phyloP scores from a whole-genome alignment of 352 stramenopile genomes.

The Globisporangium carolinianum region DNA sequence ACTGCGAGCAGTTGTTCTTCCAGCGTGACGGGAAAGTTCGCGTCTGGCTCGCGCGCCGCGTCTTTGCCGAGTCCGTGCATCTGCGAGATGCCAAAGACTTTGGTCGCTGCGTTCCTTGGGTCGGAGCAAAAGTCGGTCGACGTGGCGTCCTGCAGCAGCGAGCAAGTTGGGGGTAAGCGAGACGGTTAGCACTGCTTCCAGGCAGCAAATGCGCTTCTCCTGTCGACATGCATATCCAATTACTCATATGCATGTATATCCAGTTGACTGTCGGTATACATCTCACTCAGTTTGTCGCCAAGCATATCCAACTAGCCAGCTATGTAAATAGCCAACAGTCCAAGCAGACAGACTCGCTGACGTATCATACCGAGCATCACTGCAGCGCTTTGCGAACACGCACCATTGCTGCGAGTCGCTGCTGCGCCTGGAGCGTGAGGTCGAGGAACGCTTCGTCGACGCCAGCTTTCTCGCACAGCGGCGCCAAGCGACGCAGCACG shows the following conservation, averaged over 20 bases:
- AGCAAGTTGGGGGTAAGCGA: neutral
- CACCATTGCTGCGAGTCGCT: constrained; percentile 47
- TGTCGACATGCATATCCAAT: too few relatives aligned
- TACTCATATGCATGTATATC: too few relatives aligned
- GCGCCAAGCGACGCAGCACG: constrained; percentile 39
- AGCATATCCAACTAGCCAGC: too few relatives aligned
- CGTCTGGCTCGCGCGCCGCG: constrained; percentile 15
- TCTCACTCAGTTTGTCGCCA: too few relatives aligned
- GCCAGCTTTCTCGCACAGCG: constrained; percentile 63
- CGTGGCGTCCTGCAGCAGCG: constrained; percentile 20
- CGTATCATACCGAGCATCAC: too few relatives aligned
- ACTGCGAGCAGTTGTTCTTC: constrained; percentile 62
- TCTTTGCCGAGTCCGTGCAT: constrained; percentile 28
- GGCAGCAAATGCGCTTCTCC: too few relatives aligned
- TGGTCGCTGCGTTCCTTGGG: constrained; percentile 46
- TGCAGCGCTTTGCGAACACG: too few relatives aligned
- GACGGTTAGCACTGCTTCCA: neutral
- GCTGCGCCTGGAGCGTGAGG: constrained; percentile 52
- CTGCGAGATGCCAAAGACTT: constrained; percentile 55
- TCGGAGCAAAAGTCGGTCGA: constrained; percentile 66
- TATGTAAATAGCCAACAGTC: too few relatives aligned
- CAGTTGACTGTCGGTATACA: too few relatives aligned
- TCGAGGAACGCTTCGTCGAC: constrained; percentile 84
- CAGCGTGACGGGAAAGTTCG: constrained; percentile 53
- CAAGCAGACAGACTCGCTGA: too few relatives aligned